Conservation (phyloP, 2,329 filamentous ascomycete genomes). For the Ophiostoma piceae region DNA sequence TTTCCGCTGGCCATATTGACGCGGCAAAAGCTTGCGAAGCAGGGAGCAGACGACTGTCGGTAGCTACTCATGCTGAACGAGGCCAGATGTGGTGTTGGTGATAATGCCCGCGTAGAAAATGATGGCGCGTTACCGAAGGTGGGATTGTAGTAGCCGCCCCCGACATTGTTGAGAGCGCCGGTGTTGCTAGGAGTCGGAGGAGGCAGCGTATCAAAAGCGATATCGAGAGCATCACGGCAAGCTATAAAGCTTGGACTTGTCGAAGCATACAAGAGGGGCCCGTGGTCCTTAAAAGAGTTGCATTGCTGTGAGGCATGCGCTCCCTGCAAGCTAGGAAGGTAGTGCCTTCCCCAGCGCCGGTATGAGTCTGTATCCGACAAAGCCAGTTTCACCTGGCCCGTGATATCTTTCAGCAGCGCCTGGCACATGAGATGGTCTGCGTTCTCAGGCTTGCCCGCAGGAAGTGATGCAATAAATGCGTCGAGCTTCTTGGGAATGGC, state of each 20-base stretch:
- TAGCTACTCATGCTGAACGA: constrained; percentile 41
- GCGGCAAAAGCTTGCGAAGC: constrained; percentile 48
- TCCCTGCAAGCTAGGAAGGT: constrained; percentile 51
- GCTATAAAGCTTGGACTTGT: constrained; percentile 47
- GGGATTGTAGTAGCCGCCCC: constrained; percentile 25
- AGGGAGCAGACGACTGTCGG: constrained; percentile 41
- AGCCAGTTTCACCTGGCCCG: constrained; percentile 49
- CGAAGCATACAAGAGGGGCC: constrained; percentile 50
- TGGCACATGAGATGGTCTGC: constrained; percentile 38
- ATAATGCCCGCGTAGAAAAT: not conserved
- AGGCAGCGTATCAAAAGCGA: constrained; percentile 45
- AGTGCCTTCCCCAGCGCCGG: constrained; percentile 52
- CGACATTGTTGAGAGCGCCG: not conserved
- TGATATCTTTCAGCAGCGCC: constrained; percentile 48
- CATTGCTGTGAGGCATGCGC: constrained; percentile 54
- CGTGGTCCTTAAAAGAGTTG: constrained; percentile 58
- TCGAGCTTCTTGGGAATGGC: constrained; percentile 21
- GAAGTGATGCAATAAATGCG: constrained; percentile 16
- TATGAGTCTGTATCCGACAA: constrained; percentile 39
- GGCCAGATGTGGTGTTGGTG: not conserved
- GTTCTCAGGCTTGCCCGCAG: constrained; percentile 6
- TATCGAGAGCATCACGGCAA: constrained; percentile 47
- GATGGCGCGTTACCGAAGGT: not conserved
- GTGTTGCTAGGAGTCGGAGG: constrained; percentile 39
- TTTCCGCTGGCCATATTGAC: constrained; percentile 41